Conservation (phyloP, 768 basidiomycete genomes). For the Pholiota molesta region DNA sequence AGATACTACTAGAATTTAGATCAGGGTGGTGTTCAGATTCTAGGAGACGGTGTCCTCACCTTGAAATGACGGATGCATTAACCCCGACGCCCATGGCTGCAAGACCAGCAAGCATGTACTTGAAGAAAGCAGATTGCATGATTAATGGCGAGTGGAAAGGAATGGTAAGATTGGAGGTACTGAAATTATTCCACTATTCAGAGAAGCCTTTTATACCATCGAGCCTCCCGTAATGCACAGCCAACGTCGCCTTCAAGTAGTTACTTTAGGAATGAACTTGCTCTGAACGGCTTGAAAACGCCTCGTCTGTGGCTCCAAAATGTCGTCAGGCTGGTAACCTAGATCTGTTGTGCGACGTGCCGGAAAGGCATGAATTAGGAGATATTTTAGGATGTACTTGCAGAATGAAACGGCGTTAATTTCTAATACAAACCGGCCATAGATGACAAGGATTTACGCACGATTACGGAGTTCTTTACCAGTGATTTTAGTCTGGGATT, state of each 20-base stretch:
- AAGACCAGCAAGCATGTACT: too few relatives aligned
- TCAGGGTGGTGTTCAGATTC: too few relatives aligned
- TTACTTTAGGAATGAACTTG: background rate
- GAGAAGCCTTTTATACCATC: background rate
- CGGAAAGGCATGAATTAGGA: background rate
- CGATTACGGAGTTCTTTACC: background rate
- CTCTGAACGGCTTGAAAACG: background rate
- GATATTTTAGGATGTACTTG: background rate
- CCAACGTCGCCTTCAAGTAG: background rate
- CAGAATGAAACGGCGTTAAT: background rate
- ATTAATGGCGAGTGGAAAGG: background rate
- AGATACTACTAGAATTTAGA: background rate
- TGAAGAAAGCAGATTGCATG: background rate
- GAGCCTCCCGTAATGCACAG: background rate
- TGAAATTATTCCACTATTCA: background rate
- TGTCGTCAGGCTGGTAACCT: background rate
- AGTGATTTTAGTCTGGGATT: background rate
- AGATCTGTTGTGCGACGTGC: background rate
- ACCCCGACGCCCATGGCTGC: too few relatives aligned
- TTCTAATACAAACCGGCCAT: background rate
- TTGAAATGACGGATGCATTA: too few relatives aligned
- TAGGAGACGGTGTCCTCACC: too few relatives aligned
- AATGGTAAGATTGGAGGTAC: background rate
- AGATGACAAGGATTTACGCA: background rate
- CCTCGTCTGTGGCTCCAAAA: background rate